Percentiles rank a stretch among this genome's conserved stretches.
Evolutionary conservation across 208 protist genomes (phyloP).

Genomic region (Leishmania braziliensis): DNA sequence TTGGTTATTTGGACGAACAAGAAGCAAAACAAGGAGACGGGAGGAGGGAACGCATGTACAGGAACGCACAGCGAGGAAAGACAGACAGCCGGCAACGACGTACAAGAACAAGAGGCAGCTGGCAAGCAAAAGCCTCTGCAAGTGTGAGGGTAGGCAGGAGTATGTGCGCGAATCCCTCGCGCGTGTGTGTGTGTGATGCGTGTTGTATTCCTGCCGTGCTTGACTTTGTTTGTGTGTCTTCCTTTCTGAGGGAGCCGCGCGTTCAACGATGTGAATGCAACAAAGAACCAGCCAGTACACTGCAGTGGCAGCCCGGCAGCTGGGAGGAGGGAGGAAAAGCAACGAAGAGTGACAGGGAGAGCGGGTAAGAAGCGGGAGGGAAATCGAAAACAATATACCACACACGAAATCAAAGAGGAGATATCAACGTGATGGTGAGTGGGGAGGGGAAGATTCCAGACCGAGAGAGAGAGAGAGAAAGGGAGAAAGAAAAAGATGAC

Average conservation of each 20-base stretch:
- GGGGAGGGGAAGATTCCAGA: neutral
- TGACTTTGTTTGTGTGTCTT: no score
- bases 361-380: no score
- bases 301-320: neutral
- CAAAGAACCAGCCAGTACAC: neutral
- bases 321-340: neutral
- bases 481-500: neutral
- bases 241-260: no score
- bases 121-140: neutral
- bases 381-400: no score
- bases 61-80: neutral
- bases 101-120: neutral
- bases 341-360: neutral
- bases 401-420: neutral
- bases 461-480: neutral
- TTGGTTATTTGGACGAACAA: neutral
- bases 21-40: neutral
- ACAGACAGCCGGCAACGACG: neutral
- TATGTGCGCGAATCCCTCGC: neutral
- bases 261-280: no score
- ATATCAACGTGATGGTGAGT: neutral
- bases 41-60: neutral
- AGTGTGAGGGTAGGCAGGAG: neutral
- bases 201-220: neutral
- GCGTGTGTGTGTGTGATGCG: neutral